Evolutionary conservation across 352 stramenopile genomes (phyloP).

Genomic region (Globisporangium viniferum): DNA sequence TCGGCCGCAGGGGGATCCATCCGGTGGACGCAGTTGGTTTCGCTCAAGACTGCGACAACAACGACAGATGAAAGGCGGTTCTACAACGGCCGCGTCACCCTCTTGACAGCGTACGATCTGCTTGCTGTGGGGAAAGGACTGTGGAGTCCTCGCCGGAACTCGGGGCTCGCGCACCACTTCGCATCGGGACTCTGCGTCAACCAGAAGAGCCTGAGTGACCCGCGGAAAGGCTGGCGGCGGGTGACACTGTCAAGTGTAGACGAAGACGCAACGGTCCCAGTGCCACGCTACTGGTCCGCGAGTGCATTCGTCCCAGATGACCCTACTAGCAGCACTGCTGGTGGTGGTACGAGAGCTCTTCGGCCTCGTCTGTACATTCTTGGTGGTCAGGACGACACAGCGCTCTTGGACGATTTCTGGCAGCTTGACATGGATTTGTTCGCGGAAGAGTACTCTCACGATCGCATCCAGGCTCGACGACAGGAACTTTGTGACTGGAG

Average conservation of each 20-base stretch:
- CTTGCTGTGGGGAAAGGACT: slow-evolving; percentile 34
- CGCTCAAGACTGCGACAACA: slow-evolving; percentile 11
- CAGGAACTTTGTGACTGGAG: slow-evolving; percentile 43
- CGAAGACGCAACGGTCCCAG: slow-evolving; percentile 8
- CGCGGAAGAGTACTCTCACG: slow-evolving; percentile 24
- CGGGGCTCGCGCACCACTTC: slow-evolving; percentile 22
- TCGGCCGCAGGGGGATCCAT: slow-evolving; percentile 17
- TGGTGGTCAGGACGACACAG: slow-evolving; percentile 68
- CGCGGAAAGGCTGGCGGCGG: slow-evolving; percentile 32
- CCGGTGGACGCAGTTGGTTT: slow-evolving; percentile 43
- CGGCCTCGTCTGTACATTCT: slow-evolving; percentile 44
- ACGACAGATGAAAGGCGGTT: slow-evolving; percentile 20
- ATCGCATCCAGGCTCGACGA: slow-evolving; percentile 20
- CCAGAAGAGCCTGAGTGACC: slow-evolving; percentile 38
- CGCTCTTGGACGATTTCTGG: slow-evolving; percentile 58
- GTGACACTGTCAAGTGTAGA: slow-evolving; percentile 16
- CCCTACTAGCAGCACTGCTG: slow-evolving; percentile 7
- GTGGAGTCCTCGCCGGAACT: slow-evolving; percentile 18
- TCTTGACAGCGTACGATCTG: slow-evolving; percentile 53
- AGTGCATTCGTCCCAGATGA: slow-evolving; percentile 26
- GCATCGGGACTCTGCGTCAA: slow-evolving; percentile 29
- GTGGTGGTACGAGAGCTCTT: neutral
- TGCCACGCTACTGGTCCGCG: slow-evolving; percentile 44
- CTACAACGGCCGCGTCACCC: slow-evolving; percentile 29
- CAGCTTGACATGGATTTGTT: slow-evolving; percentile 40